Evolutionary conservation across 2,329 filamentous ascomycete species (phyloP), one percentile per base, ranked within the genome.

Genomic region (Alternaria infectoria): DNA sequence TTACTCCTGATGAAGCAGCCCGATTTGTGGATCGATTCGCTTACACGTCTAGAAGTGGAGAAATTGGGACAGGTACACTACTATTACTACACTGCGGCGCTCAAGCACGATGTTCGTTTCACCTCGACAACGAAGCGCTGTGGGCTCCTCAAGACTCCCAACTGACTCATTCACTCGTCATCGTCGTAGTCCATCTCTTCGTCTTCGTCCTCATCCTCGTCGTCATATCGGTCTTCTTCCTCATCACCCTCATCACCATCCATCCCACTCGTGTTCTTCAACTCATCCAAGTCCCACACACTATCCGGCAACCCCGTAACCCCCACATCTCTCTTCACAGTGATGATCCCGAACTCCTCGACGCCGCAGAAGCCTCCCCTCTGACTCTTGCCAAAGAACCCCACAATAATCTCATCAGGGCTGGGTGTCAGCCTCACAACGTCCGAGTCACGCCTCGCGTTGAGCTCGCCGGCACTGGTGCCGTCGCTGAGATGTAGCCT

Each of bases 261-360:
- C 36, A 72, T 44, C 0, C 67, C 65, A 21, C 64, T 65, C 10
- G 57, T 70, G 25, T 83, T 83, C 62, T 77, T 79, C 30, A 85
- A 66, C 66, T 84, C 81, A 8, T 74, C 62, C 74, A 85, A 73
- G 15, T 81, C 78, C 65, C 82, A 85, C 1, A 83, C 73, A 7
- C 62, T 63, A 2, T 77, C 76, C 0, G 84, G 83, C 12, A 85
- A 64, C 7, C 80, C 77, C 9, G 79, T 72, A 32, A 85, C 62
- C 7, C 80, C 77, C 13, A 81, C 70, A 36, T 72, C 74, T 57
- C 72, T 79, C 0, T 82, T 81, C 5, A 79, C 82, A 2, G 81
- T 85, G 19, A 86, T 77, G 54, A 86, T 85, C 6, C 83, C 84
- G 71, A 86, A 85, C 64, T 85, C 80, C 43, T 69, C 46, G 2